Percentiles rank a stretch among this genome's conserved stretches.
These are phyloP conservation scores for Calonectria montana DNA, from an alignment of 2,329 filamentous ascomycete species.

Conservation along the genomic window DNA sequence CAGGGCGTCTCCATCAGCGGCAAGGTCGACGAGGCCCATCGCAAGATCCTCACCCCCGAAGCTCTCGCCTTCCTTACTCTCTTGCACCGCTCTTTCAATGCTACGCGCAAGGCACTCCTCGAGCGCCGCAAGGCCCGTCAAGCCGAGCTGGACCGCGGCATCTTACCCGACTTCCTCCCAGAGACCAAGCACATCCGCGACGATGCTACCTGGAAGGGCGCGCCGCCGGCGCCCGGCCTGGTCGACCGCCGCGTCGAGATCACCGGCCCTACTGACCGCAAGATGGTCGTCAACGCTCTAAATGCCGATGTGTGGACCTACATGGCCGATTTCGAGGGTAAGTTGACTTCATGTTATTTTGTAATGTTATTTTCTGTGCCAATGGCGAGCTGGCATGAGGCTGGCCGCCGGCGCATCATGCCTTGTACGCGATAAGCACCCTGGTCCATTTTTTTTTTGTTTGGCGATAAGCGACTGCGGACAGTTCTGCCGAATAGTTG, in stretches of 20 bases:
- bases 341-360: slow-evolving; percentile 42
- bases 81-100: slow-evolving; percentile 94
- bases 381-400: background rate
- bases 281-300: slow-evolving; percentile 98
- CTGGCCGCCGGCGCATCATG: slow-evolving; percentile 19
- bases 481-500: background rate
- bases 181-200: slow-evolving; percentile 97
- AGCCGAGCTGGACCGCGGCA: slow-evolving; percentile 90
- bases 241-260: slow-evolving; percentile 97
- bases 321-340: slow-evolving; percentile 99
- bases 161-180: slow-evolving; percentile 91
- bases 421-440: background rate
- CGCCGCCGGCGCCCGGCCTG: slow-evolving; percentile 89
- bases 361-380: background rate
- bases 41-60: slow-evolving; percentile 91
- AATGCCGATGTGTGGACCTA: slow-evolving; percentile 98
- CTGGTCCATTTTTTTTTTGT: slow-evolving; percentile 8
- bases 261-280: slow-evolving; percentile 95
- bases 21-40: slow-evolving; percentile 79
- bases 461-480: slow-evolving; percentile 8
- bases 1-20: slow-evolving; percentile 91
- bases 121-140: slow-evolving; percentile 89
- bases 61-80: slow-evolving; percentile 93
- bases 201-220: slow-evolving; percentile 92
- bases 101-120: slow-evolving; percentile 86